Evolutionary conservation across 352 stramenopile genomes (phyloP), one percentile per base, ranked within the genome.

Genomic region (Phytophthora lateralis): DNA sequence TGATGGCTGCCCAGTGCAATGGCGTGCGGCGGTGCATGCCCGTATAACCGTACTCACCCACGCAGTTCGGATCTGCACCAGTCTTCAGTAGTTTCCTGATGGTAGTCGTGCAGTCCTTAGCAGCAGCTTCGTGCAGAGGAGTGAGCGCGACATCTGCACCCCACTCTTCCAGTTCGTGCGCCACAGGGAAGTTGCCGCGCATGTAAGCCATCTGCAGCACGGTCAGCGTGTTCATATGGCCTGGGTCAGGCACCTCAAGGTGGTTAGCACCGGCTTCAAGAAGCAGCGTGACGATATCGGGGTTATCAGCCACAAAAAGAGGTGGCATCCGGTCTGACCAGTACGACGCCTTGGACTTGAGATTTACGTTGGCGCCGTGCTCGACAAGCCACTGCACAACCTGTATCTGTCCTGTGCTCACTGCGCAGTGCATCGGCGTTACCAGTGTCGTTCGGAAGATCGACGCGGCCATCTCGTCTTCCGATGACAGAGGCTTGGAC

Each of bases 381-480:
- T 77, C 55, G 12, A 93, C 55, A 3, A 93, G 73, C 75, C 80
- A 89, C 21, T 75, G 24, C 0, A 89, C 79, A 3, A 72, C 63
- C 24, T 82, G 60, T 45, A 84, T 80, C 52, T 91, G 79, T 0
- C 82, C 79, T 3, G 71, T 89, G 14, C 69, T 74, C 9, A 93
- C 84, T 8, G 84, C 84, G 27, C 83, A 88, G 54, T 89, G 81
- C 15, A 93, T 59, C 15, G 84, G 82, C 6, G 82, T 90, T 5
- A 91, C 71, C 5, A 93, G 73, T 14, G 81, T 91, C 9, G 82
- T 87, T 21, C 78, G 69, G 63, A 93, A 89, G 41, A 93, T 71
- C 3, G 83, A 89, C 1, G 74, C 75, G 8, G 69, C 75, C 29
- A 66, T 77, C 39, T 91, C 82, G 24, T 91, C 76, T 7, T 63